Evolutionary conservation across 345 rosid species (phyloP).

Genomic region (Physaria fendleri): DNA sequence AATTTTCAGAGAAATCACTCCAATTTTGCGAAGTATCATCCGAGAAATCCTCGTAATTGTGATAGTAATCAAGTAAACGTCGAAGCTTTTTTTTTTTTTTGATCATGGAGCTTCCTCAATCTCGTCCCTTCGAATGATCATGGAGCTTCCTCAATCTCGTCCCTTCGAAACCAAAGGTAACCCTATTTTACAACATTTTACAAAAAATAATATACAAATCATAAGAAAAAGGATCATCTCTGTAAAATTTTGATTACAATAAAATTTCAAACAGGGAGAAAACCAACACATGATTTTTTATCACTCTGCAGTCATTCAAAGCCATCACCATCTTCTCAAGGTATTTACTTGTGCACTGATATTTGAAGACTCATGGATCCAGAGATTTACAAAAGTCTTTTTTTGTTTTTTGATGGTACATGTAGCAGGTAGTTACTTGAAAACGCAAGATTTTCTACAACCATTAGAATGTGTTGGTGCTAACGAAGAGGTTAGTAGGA

Average conservation of each 20-base stretch:
- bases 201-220: no score
- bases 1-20: not conserved
- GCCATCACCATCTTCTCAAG: conserved; percentile 51
- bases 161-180: conserved; percentile 67
- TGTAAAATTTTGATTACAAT: conserved; percentile 23
- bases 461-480: conserved; percentile 53
- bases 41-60: no score
- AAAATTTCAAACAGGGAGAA: conserved; percentile 70
- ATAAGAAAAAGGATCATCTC: no score
- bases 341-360: conserved; percentile 35
- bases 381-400: not conserved
- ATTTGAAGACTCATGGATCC: conserved; percentile 21
- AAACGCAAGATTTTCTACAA: conserved; percentile 80
- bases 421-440: conserved; percentile 46
- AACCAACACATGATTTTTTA: conserved; percentile 84
- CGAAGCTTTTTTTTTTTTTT: no score
- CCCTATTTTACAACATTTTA: not conserved
- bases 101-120: conserved; percentile 83
- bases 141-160: conserved; percentile 91
- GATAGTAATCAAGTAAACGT: no score
- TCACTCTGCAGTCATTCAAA: conserved; percentile 83
- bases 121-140: conserved; percentile 53
- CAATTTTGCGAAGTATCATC: not conserved
- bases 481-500: conserved; percentile 43
- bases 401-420: no score